Base-by-base conservation (phyloP, 1,284 basidiomycete genomes). In the Rhodotorula glutinis region DNA sequence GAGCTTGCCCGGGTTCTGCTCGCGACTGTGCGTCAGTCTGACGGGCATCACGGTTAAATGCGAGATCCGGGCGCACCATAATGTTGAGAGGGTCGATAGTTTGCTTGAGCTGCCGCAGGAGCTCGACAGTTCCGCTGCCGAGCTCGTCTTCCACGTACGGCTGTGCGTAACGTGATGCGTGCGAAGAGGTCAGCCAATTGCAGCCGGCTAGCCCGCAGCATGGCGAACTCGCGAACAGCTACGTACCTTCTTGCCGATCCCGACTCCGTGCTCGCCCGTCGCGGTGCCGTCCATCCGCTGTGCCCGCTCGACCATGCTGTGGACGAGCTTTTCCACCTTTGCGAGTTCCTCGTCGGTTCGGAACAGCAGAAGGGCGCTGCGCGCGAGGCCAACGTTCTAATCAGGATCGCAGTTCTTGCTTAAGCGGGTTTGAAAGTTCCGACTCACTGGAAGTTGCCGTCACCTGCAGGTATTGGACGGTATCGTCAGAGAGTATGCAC, bases 201-300 rank as follows among this genome's bases (percentile, higher is more conserved):
- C 19, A 13, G 4, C 3, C 17, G 44, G 19, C 3, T 16, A 21
- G 23, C 38, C 27, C 4, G 53, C 3, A 5, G 38, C 17, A 0
- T 3, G 8, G 53, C n/a, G 8, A 21, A n/a, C 14, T 11, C 2
- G 23, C 3, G 23, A 14, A 41, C 27, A 9, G 16, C 1, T 3
- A 53, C 69, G 40, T 41, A 66, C 66, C 59, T 58, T 69, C 59
- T 76, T 77, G 14, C 74, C 75, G 33, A 71, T 60, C 3, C 75
- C 75, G n/a, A 73, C 73, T 2, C 72, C 58, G 52, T 76, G 70
- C 54, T 75, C 73, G 17, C 73, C 73, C n/a, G 75, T 74, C 85
- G 89, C 90, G 29, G 89, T 91, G 33, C 89, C 89, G 71, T 90
- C 89, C 60, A 91, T 80, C 30, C 81, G 82, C 66, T 90, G 86